Evolutionary conservation across 768 basidiomycete genomes (phyloP).

Genomic region (Chlorophyllum brunneum): DNA sequence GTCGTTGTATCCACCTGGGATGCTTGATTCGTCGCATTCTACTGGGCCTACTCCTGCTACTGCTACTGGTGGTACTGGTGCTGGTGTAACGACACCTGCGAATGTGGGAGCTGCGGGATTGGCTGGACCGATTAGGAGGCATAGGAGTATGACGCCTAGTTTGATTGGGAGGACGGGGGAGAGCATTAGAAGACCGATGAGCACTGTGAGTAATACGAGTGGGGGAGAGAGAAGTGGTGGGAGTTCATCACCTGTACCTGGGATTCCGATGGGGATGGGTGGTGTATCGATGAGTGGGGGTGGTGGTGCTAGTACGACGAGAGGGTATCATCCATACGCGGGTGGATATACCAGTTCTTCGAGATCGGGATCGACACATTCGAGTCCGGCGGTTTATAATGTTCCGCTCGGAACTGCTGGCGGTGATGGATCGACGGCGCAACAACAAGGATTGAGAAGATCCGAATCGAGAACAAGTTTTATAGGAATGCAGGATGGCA

Average conservation of each 20-base stretch:
- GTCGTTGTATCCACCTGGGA: conserved; percentile 43
- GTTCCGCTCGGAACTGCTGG: conserved; percentile 29
- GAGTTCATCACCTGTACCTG: conserved; percentile 1
- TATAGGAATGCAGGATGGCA: conserved; percentile 37
- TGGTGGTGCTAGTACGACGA: conserved; percentile 27
- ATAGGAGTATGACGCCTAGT: conserved; percentile 77
- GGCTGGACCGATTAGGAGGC: conserved; percentile 62
- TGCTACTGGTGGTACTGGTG: conserved; percentile 21
- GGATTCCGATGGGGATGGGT: conserved; percentile 24
- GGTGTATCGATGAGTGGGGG: conserved; percentile 25
- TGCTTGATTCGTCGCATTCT: conserved; percentile 24
- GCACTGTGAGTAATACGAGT: conserved; percentile 33
- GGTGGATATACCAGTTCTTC: conserved; percentile 28
- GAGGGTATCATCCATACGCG: conserved; percentile 60
- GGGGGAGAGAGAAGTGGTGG: background rate
- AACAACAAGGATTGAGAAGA: conserved; percentile 33
- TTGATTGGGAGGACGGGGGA: conserved; percentile 44
- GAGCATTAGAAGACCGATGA: conserved; percentile 42
- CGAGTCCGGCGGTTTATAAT: conserved; percentile 40
- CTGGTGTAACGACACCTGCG: too few relatives aligned
- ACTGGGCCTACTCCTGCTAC: conserved; percentile 15
- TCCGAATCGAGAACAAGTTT: conserved; percentile 32
- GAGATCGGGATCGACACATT: conserved; percentile 39
- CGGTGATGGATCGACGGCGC: conserved; percentile 16
- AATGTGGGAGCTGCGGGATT: too few relatives aligned